These are phyloP conservation scores for Areca catechu DNA, from an alignment of 176 grass and related monocot species.

Conservation along the genomic window DNA sequence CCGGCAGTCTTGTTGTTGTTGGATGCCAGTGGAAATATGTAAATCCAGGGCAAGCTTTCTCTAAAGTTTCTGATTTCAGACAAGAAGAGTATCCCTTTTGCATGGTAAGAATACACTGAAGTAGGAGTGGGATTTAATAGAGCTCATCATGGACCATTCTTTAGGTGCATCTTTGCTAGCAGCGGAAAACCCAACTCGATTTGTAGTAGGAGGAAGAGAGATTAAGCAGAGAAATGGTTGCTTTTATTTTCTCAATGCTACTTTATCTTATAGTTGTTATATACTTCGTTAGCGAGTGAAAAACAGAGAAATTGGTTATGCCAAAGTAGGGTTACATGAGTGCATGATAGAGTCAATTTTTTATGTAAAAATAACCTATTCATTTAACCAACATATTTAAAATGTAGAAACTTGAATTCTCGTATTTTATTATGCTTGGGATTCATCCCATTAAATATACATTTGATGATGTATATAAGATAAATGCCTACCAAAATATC, in stretches of 20 bases:
- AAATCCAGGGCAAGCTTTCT: slow-evolving; percentile 29
- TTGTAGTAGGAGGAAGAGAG: slow-evolving; percentile 62
- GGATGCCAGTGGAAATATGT: slow-evolving; percentile 42
- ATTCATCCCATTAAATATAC: too few relatives aligned
- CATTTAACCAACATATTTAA: too few relatives aligned
- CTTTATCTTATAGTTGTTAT: too few relatives aligned
- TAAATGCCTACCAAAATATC: too few relatives aligned
- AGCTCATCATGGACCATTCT: slow-evolving; percentile 45
- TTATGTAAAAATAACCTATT: too few relatives aligned
- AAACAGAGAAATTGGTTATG: too few relatives aligned
- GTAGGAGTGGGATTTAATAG: slow-evolving; percentile 50
- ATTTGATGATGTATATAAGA: too few relatives aligned
- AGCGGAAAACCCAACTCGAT: slow-evolving; percentile 44
- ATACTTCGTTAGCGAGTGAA: too few relatives aligned
- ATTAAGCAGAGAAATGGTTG: slow-evolving; percentile 66
- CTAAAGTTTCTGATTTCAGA: slow-evolving; percentile 18
- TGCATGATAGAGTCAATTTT: too few relatives aligned
- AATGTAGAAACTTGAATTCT: too few relatives aligned
- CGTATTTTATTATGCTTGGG: too few relatives aligned
- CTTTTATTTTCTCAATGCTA: slow-evolving; percentile 8
- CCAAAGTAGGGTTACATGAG: too few relatives aligned
- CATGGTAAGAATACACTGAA: slow-evolving; percentile 55
- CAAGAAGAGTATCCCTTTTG: slow-evolving; percentile 28
- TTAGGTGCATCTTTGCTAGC: slow-evolving; percentile 82
- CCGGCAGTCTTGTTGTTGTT: slow-evolving; percentile 40